phyloP scores from a whole-genome alignment of 2,329 filamentous ascomycete species.

The Epicoccum nigrum region DNA sequence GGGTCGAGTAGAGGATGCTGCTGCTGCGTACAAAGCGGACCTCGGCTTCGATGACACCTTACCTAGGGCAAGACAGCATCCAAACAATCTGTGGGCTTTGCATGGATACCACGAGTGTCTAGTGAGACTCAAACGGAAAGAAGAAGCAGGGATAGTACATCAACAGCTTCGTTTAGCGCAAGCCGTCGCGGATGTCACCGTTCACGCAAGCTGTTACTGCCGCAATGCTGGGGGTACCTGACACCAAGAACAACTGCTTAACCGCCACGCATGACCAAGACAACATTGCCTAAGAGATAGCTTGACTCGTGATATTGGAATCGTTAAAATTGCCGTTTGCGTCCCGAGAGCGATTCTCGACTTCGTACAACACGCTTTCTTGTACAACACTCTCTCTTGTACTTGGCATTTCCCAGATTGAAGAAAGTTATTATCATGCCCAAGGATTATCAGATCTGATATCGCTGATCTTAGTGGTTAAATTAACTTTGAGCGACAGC shows the following conservation, averaged over 20 bases:
- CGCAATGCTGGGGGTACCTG: slow-evolving; percentile 16
- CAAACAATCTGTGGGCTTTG: slow-evolving; percentile 76
- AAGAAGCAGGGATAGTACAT: slow-evolving; percentile 56
- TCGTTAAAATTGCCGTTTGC: slow-evolving; percentile 1
- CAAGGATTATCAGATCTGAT: no score
- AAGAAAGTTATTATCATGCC: no score
- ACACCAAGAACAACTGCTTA: not conserved
- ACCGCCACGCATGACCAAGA: not conserved
- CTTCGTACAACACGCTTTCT: no score
- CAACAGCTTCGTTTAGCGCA: slow-evolving; percentile 59
- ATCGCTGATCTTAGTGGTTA: no score
- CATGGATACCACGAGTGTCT: slow-evolving; percentile 77
- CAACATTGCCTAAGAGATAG: not conserved
- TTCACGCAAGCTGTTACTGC: slow-evolving; percentile 66
- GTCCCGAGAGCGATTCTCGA: no score
- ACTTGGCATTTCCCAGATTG: not conserved
- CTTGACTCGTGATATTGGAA: slow-evolving; percentile 8
- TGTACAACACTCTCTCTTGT: not conserved
- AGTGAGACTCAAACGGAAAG: slow-evolving; percentile 56
- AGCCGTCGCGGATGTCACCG: slow-evolving; percentile 64
- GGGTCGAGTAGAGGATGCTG: slow-evolving; percentile 52
- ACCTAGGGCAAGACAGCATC: slow-evolving; percentile 69
- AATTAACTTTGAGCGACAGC: slow-evolving; percentile 6
- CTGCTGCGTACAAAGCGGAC: slow-evolving; percentile 48
- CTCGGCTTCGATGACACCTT: slow-evolving; percentile 57